Evolutionary conservation across 805 yeast genomes (phyloP), one percentile per base, ranked within the genome.

Genomic region (Metschnikowia matae): DNA sequence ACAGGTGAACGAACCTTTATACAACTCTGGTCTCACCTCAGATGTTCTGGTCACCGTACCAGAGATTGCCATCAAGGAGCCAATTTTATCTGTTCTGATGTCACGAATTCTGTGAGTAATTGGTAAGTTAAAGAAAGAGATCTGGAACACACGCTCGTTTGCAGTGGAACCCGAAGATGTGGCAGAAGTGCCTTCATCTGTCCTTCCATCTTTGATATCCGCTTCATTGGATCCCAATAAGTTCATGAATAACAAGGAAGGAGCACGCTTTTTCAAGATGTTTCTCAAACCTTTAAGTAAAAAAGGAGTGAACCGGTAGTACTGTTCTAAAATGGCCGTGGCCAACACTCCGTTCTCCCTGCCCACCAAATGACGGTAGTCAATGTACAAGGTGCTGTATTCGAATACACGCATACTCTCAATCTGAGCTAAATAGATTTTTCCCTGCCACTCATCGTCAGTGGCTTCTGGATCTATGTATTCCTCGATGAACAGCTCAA

Each of bases 31-130:
- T 51, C 98, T 81, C 11, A 94, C 97, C 70, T 94, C 98, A 20
- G 95, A 85, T 0, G 98, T 89, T 66, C 98, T 81, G 0, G 98
- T 92, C 4, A 94, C 96, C 0, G 99, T 94, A 49, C 98, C 99
- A 7, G 92, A 83, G 33, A 92, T 87, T 8, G 92, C 76, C 72
- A 89, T 77, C 53, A 92, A 76, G 8, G 87, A 77, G 14, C 98
- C 99, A 51, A 94, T 85, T 56, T 85, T 85, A 58, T 88, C 96
- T 1, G 97, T 87, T 62, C 94, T 80, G 51, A 94, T 78, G 62
- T 92, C 98, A 63, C 99, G 82, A 59, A 94, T 86, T 66, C 96
- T 80, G 61, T 88, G 82, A 15, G 86, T 78, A 0, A 88, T 71
- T 1, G 97, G 96, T 50, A 94, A 69, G 63, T 89, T 89, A 71